phyloP scores from a whole-genome alignment of 257 asterid species.

The Nicotiana sylvestris region DNA sequence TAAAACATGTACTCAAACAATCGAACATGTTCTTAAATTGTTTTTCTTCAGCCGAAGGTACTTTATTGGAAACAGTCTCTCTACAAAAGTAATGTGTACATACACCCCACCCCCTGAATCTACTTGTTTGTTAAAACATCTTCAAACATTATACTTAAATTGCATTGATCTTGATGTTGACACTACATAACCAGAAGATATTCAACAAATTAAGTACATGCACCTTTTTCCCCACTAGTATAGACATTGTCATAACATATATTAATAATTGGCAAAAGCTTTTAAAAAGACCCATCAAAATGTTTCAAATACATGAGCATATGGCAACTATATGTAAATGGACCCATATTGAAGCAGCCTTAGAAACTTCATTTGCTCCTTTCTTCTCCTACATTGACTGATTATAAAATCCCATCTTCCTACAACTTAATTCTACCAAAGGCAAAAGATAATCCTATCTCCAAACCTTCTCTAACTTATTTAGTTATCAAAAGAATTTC shows the following conservation, averaged over 20 bases:
- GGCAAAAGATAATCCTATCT: not conserved
- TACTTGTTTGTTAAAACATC: no score
- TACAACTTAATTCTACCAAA: not conserved
- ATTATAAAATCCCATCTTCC: not conserved
- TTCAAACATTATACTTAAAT: no score
- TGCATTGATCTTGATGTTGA: not conserved
- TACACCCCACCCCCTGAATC: no score
- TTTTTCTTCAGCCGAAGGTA: no score
- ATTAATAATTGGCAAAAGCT: not conserved
- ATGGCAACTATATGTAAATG: constrained; percentile 1
- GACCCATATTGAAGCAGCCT: not conserved
- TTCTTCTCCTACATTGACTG: not conserved
- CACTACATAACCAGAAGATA: not conserved
- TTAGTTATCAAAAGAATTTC: not conserved
- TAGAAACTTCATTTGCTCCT: constrained; percentile 1
- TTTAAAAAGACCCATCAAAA: not conserved
- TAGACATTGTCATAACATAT: not conserved
- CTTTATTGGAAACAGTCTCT: no score
- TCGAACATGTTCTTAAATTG: no score
- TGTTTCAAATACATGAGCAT: not conserved
- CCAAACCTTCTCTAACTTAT: not conserved
- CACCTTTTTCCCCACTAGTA: not conserved
- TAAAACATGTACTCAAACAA: no score
- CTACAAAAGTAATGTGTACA: no score
- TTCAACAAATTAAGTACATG: not conserved